Conservation (phyloP, 805 yeast genomes). For the Ogataea pilisensis region DNA sequence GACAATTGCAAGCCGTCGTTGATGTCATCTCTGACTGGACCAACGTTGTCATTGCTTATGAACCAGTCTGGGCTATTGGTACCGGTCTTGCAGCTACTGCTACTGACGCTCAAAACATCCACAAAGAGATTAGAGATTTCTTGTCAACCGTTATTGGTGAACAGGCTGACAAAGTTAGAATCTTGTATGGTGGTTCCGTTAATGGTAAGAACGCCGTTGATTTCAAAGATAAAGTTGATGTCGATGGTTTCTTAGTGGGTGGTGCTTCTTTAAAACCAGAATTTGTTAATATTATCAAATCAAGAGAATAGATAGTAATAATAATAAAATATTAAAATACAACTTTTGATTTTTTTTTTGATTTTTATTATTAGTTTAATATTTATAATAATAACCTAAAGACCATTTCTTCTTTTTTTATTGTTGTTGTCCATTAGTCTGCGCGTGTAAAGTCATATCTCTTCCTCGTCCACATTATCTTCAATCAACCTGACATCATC, state of each 20-base stretch:
- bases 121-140: conserved; percentile 81
- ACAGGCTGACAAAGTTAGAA: conserved; percentile 76
- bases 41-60: conserved; percentile 92
- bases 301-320: conserved; percentile 72
- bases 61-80: conserved; percentile 99
- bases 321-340: too few relatives aligned
- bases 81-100: conserved; percentile 99
- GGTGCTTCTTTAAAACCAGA: conserved; percentile 99
- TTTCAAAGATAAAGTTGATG: conserved; percentile 88
- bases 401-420: too few relatives aligned
- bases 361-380: too few relatives aligned
- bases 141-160: conserved; percentile 75
- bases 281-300: conserved; percentile 91
- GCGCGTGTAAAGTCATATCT: too few relatives aligned
- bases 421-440: too few relatives aligned
- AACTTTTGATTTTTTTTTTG: not conserved
- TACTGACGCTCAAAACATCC: conserved; percentile 95
- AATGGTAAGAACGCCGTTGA: conserved; percentile 89
- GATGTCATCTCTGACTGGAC: conserved; percentile 82
- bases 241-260: conserved; percentile 98
- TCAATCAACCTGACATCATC: conserved; percentile 6
- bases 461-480: conserved; percentile 10
- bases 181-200: conserved; percentile 98
- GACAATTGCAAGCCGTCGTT: conserved; percentile 87
- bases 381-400: too few relatives aligned